Evolutionary conservation across 305 asterid genomes (phyloP).

Genomic region (Fraxinus ornus): DNA sequence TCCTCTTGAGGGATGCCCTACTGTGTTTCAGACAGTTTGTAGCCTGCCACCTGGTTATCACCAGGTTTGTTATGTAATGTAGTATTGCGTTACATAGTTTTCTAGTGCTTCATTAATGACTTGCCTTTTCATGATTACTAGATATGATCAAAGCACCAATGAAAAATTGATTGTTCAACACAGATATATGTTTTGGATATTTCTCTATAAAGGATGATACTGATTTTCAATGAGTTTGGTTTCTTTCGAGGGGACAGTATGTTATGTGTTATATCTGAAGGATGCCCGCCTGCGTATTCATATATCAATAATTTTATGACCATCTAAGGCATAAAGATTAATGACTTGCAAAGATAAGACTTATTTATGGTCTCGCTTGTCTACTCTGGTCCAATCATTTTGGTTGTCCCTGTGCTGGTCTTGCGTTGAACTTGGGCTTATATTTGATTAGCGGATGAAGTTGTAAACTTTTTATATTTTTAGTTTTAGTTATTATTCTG

Average conservation of each 20-base stretch:
- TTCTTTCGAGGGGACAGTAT: neutral
- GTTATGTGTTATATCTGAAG: constrained; percentile 13
- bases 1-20: constrained; percentile 94
- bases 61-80: constrained; percentile 57
- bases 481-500: neutral
- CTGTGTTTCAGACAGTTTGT: constrained; percentile 86
- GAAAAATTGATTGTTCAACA: neutral
- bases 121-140: neutral
- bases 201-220: neutral
- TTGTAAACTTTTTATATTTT: neutral
- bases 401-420: neutral
- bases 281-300: constrained; percentile 10
- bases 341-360: neutral
- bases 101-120: neutral
- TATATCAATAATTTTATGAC: constrained; percentile 3
- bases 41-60: constrained; percentile 86
- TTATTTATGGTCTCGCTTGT: neutral
- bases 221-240: neutral
- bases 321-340: neutral
- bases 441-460: neutral
- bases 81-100: neutral
- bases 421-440: neutral
- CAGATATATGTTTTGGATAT: constrained; percentile 7
- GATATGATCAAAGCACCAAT: neutral
- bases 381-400: constrained; percentile 2